A percentile compares a stretch with the other conserved stretches of the same genome.
Conservation (phyloP, 768 basidiomycete genomes). For the Mycena filopes region DNA sequence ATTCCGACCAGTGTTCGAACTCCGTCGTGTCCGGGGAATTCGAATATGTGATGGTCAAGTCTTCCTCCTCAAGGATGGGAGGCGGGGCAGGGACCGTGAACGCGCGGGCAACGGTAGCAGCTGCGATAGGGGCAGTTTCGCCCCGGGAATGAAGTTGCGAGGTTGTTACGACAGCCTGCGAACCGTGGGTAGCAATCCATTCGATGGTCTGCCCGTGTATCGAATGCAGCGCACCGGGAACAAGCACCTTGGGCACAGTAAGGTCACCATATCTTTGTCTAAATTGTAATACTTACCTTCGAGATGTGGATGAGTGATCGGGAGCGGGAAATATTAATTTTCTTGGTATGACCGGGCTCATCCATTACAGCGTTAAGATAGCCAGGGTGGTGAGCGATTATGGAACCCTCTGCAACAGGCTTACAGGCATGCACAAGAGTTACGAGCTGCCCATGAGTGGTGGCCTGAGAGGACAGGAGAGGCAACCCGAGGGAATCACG, state of each 20-base stretch:
- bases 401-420: slow-evolving; percentile 5
- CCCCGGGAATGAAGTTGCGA: slow-evolving; percentile 8
- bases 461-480: neutral
- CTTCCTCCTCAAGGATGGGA: too few relatives aligned
- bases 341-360: neutral
- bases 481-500: slow-evolving; percentile 1
- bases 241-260: slow-evolving; percentile 3
- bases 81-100: neutral
- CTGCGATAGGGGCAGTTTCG: neutral
- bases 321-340: neutral
- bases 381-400: neutral
- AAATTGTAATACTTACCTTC: neutral
- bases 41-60: too few relatives aligned
- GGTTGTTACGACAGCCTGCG: neutral
- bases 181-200: slow-evolving; percentile 6
- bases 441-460: slow-evolving; percentile 1
- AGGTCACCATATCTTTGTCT: too few relatives aligned
- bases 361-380: neutral
- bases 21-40: too few relatives aligned
- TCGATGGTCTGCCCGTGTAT: slow-evolving; percentile 6
- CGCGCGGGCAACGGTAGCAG: neutral
- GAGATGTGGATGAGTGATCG: slow-evolving; percentile 1
- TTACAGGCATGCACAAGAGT: slow-evolving; percentile 7
- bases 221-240: neutral
- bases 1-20: neutral